Evolutionary conservation across 1,284 basidiomycete species (phyloP), one percentile per base, ranked within the genome.

Genomic region (Ustilago loliicola): DNA sequence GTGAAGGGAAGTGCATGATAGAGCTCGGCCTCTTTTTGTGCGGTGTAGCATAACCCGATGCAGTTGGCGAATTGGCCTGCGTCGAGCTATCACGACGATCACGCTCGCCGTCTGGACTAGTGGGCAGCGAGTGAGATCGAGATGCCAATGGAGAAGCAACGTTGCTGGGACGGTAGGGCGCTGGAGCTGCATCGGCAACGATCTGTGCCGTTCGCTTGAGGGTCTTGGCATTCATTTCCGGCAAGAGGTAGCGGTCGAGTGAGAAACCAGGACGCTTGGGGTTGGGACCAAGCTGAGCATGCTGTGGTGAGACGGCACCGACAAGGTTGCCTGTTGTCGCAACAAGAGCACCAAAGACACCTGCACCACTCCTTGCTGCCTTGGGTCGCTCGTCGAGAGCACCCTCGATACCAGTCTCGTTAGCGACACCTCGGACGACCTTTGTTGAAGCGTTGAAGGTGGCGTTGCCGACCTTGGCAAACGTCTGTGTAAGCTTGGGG

Each of bases 281-380:
- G 63, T 91, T 90, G 10, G 93, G 92, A 23, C 90, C 91, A 21
- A 94, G 87, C 72, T 86, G 84, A 0, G 85, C 85, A 40, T 83
- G 82, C 38, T 74, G 60, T 3, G 85, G 85, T 36, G 80, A 83
- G 47, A 85, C 84, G 25, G 85, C 85, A 30, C 85, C 85, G 45
- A 86, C 80, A 3, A 86, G 25, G 88, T 91, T 92, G 2, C 91
- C 91, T 0, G 93, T 91, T 70, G 90, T 91, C 27, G 92, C 90
- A 47, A 94, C 91, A 52, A 94, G 89, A 8, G 91, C 90, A 13
- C 92, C 93, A 79, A 93, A 90, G 0, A 92, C 92, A 5, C 93
- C 92, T 0, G 89, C 92, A 8, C 88, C 89, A 66, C 88, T 90
- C 53, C 89, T 87, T 10, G 90, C 88, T 2, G 88, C 88, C 42